Evolutionary conservation across 176 grass and related monocot species (phyloP).

Genomic region (Elaeis guineensis): DNA sequence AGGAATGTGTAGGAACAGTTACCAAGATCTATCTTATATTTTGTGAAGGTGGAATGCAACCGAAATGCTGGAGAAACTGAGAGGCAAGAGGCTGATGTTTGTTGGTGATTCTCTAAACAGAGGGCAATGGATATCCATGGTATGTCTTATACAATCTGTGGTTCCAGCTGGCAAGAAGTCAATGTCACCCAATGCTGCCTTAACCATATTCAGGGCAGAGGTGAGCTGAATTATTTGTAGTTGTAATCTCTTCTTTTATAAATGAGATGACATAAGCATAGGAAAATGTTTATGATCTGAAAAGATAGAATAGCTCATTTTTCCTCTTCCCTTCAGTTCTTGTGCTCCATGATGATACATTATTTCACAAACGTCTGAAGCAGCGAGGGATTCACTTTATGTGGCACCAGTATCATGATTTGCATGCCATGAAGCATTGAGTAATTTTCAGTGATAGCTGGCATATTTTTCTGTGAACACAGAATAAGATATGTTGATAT

Average conservation of each 20-base stretch:
- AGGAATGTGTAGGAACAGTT: too few relatives aligned
- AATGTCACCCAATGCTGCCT: constrained; percentile 1
- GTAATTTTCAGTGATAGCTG: too few relatives aligned
- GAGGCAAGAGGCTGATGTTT: constrained; percentile 19
- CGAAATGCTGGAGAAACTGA: constrained; percentile 14
- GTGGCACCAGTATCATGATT: too few relatives aligned
- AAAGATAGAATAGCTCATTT: too few relatives aligned
- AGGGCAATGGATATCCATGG: constrained; percentile 21
- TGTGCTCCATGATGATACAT: too few relatives aligned
- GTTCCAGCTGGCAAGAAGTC: constrained; percentile 6
- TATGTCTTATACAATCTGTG: constrained; percentile 16
- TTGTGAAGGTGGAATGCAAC: constrained; percentile 11
- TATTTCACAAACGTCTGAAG: too few relatives aligned
- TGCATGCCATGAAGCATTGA: too few relatives aligned
- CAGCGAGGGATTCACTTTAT: too few relatives aligned
- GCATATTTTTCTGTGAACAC: too few relatives aligned
- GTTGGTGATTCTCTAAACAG: constrained; percentile 19
- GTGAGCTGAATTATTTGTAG: not conserved
- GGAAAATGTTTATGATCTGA: too few relatives aligned
- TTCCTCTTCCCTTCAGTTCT: too few relatives aligned
- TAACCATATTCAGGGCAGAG: constrained; percentile 9
- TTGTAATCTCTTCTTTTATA: not conserved
- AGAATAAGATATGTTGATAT: too few relatives aligned
- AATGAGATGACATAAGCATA: not conserved
- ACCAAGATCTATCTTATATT: not conserved